phyloP scores from a whole-genome alignment of 768 basidiomycete genomes.

The Rhizopogon vinicolor region DNA sequence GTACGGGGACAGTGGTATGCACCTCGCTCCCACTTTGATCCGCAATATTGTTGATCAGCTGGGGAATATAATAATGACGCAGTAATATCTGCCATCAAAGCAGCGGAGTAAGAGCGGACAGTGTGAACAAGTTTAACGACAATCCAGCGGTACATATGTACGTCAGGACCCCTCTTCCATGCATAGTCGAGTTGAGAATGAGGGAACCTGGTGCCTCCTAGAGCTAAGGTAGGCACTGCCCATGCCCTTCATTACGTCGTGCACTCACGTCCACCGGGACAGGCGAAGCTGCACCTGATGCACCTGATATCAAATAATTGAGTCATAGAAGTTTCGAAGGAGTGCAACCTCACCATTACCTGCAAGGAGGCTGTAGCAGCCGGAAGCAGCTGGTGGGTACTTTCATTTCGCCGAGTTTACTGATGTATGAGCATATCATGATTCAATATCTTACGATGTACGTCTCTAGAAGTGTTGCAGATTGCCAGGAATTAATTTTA shows the following conservation, averaged over 20 bases:
- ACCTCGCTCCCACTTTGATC: background rate
- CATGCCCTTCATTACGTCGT: too few relatives aligned
- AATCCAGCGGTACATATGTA: background rate
- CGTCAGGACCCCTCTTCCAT: background rate
- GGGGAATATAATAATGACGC: background rate
- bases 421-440: background rate
- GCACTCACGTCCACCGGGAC: too few relatives aligned
- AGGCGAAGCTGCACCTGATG: background rate
- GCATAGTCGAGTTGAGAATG: background rate
- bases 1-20: background rate
- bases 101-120: background rate
- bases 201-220: background rate
- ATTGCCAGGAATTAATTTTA: conserved; percentile 1
- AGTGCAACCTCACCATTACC: background rate
- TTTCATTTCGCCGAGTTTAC: background rate
- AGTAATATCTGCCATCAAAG: background rate
- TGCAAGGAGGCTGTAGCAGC: conserved; percentile 2
- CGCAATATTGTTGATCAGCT: background rate
- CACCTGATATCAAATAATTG: background rate
- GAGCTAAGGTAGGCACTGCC: too few relatives aligned
- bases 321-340: background rate
- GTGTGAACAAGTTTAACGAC: background rate
- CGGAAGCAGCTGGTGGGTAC: background rate
- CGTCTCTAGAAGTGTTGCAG: background rate
- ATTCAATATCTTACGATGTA: background rate